A percentile compares a stretch with the other conserved stretches of the same genome.
phyloP scores from a whole-genome alignment of 176 grass and related monocot genomes.

The Oryza officinalis region DNA sequence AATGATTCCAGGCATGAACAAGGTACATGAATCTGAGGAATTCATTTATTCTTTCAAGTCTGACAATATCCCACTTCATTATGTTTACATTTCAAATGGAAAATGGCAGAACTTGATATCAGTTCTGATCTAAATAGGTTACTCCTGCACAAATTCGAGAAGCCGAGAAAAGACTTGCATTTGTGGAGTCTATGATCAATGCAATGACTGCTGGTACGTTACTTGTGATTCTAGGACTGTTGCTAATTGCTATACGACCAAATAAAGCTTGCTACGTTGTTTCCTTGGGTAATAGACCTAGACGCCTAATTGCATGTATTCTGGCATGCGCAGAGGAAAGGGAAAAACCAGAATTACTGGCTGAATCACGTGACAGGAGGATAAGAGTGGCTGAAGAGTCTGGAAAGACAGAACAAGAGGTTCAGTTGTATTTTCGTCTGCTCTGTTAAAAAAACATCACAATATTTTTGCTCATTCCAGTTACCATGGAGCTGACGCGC shows the following conservation, averaged over 20 bases:
- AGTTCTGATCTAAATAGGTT: constrained; percentile 49
- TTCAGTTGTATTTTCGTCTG: not conserved
- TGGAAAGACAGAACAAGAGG: constrained; percentile 40
- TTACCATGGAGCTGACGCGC: not conserved
- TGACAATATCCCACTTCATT: not conserved
- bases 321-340: constrained; percentile 63
- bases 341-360: constrained; percentile 74
- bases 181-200: constrained; percentile 94
- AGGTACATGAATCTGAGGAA: constrained; percentile 35
- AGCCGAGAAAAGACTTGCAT: constrained; percentile 81
- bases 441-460: not conserved
- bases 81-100: constrained; percentile 19
- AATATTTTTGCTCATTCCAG: not conserved
- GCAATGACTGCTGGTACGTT: constrained; percentile 78
- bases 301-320: constrained; percentile 11
- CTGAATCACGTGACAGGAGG: constrained; percentile 75
- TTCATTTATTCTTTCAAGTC: constrained; percentile 12
- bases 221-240: not conserved
- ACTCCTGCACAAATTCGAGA: constrained; percentile 96
- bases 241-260: too few species aligned
- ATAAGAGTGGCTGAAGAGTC: constrained; percentile 33
- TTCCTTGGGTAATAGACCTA: constrained; percentile 5
- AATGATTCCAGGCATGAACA: constrained; percentile 72
- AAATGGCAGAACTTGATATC: not conserved
- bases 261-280: not conserved